phyloP scores from a whole-genome alignment of 768 basidiomycete species.

The Rhizopogon roseolus region DNA sequence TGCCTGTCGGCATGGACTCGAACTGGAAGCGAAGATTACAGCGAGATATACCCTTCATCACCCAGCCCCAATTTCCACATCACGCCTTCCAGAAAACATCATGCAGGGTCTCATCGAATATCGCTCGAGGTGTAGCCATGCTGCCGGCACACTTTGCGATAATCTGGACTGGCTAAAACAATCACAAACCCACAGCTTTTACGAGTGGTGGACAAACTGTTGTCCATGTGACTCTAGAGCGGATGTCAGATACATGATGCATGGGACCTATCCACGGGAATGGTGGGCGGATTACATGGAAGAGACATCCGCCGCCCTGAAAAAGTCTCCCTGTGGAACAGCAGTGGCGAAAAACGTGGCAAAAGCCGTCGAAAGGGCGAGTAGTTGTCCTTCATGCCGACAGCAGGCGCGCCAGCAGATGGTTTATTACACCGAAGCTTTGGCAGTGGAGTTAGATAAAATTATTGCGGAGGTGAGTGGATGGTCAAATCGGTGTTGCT shows the following conservation, averaged over 20 bases:
- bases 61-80: conserved; percentile 4
- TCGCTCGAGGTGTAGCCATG: conserved; percentile 16
- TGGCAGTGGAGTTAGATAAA: conserved; percentile 17
- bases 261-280: conserved; percentile 21
- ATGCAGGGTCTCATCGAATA: conserved; percentile 13
- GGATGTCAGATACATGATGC: conserved; percentile 19
- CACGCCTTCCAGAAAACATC: conserved; percentile 7
- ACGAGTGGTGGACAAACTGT: conserved; percentile 25
- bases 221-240: conserved; percentile 18
- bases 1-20: conserved; percentile 26
- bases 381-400: conserved; percentile 15
- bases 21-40: conserved; percentile 26
- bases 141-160: conserved; percentile 13
- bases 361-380: conserved; percentile 15
- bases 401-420: conserved; percentile 12
- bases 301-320: conserved; percentile 12
- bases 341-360: conserved; percentile 11
- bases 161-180: conserved; percentile 18
- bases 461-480: conserved; percentile 15
- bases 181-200: conserved; percentile 17
- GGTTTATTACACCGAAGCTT: conserved; percentile 17
- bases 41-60: conserved; percentile 20
- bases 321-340: conserved; percentile 18
- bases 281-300: conserved; percentile 30
- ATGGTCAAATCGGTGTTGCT: background rate